Base-by-base conservation (phyloP, 129 eudicot species). In the Escallonia rubra region DNA sequence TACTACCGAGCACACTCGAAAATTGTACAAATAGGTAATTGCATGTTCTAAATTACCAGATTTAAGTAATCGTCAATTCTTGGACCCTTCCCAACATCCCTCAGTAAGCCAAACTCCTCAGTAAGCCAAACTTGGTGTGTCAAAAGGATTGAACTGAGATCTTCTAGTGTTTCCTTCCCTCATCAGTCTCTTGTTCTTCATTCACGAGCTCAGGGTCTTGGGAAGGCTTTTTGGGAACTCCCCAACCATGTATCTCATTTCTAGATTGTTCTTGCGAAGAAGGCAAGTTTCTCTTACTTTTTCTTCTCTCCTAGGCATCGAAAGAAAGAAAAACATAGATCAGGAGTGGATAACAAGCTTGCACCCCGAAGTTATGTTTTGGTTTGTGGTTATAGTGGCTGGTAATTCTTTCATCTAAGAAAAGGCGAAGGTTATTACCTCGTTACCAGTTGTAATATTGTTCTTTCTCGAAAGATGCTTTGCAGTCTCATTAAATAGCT, bases 211-310 rank as follows among this genome's bases (percentile, higher is more conserved):
- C 87, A 63, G 55, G 65, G 61, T 86, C 78, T 61, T 8, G 64
- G 8, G 67, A 50, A 57, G 71, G 83, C 79, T 75, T 81, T 66
- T 65, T 66, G 34, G 85, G 90, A 57, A 74, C 71, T 70, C 82
- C 81, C 95, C 90, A 89, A 14, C 71, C 69, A 6, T 75, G 56
- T 74, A 86, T 71, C 50, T 74, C 80, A 65, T 85, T 70, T 71
- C 84, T 78, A 23, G 74, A 64, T 40, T 74, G 75, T 63, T 81
- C 81, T 45, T 72, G 50, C 57, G 81, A 72, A 59, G 86, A 78
- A 42, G 92, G 95, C 58, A 86, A 63, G 42, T 79, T 72, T 43
- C 68, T 74, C 65, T 61, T 76, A 70, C 82, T 82, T 66, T 79
- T 61, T 68, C 68, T 43, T 63, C 39, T 68, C 46, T 69, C 87